Percentiles rank a stretch among this genome's conserved stretches.
phyloP scores from a whole-genome alignment of 306 rosid genomes.

The Clitoria ternatea region DNA sequence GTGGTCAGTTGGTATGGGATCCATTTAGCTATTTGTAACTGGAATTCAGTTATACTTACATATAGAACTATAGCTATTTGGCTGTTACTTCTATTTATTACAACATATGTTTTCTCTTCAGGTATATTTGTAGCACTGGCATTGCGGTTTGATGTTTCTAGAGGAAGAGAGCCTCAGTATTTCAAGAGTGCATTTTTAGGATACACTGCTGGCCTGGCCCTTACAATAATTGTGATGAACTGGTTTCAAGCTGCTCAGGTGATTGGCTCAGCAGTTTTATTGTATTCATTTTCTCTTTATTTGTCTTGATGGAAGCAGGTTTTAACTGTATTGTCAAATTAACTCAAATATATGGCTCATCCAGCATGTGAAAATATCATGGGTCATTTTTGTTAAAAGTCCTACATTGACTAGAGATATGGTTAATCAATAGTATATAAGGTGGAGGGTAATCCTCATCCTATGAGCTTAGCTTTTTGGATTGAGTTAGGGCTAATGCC shows the following conservation, averaged over 20 bases:
- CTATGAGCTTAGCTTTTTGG: too few relatives aligned
- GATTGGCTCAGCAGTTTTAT: slow-evolving; percentile 28
- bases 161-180: slow-evolving; percentile 75
- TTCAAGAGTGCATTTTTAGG: slow-evolving; percentile 93
- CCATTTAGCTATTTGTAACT: neutral
- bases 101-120: slow-evolving; percentile 21
- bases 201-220: slow-evolving; percentile 70
- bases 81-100: neutral
- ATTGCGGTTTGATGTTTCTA: slow-evolving; percentile 90
- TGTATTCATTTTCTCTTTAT: neutral
- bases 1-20: neutral
- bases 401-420: too few relatives aligned
- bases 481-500: too few relatives aligned
- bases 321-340: neutral
- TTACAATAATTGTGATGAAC: slow-evolving; percentile 92
- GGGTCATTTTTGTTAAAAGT: too few relatives aligned
- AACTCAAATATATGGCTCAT: neutral
- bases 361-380: neutral
- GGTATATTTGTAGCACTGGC: slow-evolving; percentile 98
- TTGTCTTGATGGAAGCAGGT: neutral
- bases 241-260: slow-evolving; percentile 99
- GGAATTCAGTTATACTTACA: neutral
- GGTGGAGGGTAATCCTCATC: too few relatives aligned
- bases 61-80: neutral
- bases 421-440: too few relatives aligned